Percentiles rank a stretch among this genome's conserved stretches.
Evolutionary conservation across 352 stramenopile genomes (phyloP).

Genomic region (Pythium monospermum): DNA sequence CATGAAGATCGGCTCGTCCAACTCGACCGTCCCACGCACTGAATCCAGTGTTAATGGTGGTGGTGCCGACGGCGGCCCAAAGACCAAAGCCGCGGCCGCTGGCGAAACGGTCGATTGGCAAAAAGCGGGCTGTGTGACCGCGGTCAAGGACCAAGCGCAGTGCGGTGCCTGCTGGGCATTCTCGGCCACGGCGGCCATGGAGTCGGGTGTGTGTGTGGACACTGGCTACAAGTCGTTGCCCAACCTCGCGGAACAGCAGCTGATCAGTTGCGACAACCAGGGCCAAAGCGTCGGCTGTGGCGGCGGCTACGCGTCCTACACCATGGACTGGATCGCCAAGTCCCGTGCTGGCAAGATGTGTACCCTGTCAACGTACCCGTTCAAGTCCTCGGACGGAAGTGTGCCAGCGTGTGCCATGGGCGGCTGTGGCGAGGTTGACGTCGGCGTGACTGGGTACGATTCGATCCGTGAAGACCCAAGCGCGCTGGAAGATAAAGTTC

Average conservation of each 20-base stretch:
- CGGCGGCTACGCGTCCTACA: slow-evolving; percentile 55
- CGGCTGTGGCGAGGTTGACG: slow-evolving; percentile 38
- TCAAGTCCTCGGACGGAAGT: slow-evolving; percentile 29
- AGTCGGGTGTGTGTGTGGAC: slow-evolving; percentile 43
- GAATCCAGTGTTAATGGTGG: not conserved
- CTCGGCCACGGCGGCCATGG: slow-evolving; percentile 51
- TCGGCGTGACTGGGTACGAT: slow-evolving; percentile 41
- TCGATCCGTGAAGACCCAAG: slow-evolving; percentile 35
- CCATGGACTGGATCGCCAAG: slow-evolving; percentile 52
- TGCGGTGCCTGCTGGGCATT: slow-evolving; percentile 61
- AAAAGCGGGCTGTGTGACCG: slow-evolving; percentile 65
- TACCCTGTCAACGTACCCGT: slow-evolving; percentile 46
- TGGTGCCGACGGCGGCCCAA: slow-evolving; percentile 24
- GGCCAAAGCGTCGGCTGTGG: slow-evolving; percentile 47
- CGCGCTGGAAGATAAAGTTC: slow-evolving; percentile 40
- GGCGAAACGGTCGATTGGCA: slow-evolving; percentile 70
- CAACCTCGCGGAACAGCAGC: slow-evolving; percentile 53
- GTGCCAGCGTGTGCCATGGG: slow-evolving; percentile 30
- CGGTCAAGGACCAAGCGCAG: slow-evolving; percentile 45
- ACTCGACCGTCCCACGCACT: slow-evolving; percentile 1
- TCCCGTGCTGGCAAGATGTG: slow-evolving; percentile 45
- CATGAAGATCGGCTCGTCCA: slow-evolving; percentile 1
- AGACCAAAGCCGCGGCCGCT: slow-evolving; percentile 31
- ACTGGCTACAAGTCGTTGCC: slow-evolving; percentile 29
- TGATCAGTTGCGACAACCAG: slow-evolving; percentile 60